Base-by-base conservation (phyloP, 1,284 basidiomycete species). In the Cutaneotrichosporon sp. region DNA sequence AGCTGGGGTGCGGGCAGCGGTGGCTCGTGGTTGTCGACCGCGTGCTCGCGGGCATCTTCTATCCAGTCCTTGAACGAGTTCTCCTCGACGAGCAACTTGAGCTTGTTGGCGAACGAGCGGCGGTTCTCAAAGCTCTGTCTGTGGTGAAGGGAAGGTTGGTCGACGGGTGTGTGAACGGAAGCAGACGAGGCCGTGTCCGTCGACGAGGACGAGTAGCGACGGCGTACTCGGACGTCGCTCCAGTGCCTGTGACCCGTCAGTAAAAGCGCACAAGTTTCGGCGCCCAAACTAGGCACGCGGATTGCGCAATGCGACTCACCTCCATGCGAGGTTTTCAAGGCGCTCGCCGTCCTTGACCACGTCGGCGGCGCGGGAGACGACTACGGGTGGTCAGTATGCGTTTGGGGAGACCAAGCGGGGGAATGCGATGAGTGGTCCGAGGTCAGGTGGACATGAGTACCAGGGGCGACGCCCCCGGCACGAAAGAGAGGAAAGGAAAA, bases 61-160 rank as follows among this genome's bases (percentile, higher is more conserved):
- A 78, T 72, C 76, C 76, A 78, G 56, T 78, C 75, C 58, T 72
- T 75, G 62, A 78, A 77, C 25, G 71, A 66, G 29, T 73, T 69
- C 22, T 67, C 67, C 47, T 76, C 74, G 16, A 76, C 65, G 10
- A 78, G 61, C 20, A 78, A 68, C 34, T 69, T 67, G 45, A 78
- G 68, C 2, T 70, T 65, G 13, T 68, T 70, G 20, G 74, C 72
- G 54, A 78, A 78, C 4, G 72, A 70, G 34, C 72, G 66, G 8
- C 61, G 55, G 20, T 18, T 36, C 33, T 73, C 74, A 42, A 61
- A 57, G 27, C 69, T 71, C 7, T 60, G 65, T n/a, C 33, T 53
- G 18, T 54, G 61, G 22, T 29, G 51, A 50, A 56, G 47, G 22
- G 58, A 63, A 22, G 34, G 62, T 20, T 58, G 60, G 54, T 67